A percentile compares a stretch with the other conserved stretches of the same genome.
These are phyloP conservation scores for Peronospora belbahrii DNA, from an alignment of 352 stramenopile genomes.

Conservation along the genomic window DNA sequence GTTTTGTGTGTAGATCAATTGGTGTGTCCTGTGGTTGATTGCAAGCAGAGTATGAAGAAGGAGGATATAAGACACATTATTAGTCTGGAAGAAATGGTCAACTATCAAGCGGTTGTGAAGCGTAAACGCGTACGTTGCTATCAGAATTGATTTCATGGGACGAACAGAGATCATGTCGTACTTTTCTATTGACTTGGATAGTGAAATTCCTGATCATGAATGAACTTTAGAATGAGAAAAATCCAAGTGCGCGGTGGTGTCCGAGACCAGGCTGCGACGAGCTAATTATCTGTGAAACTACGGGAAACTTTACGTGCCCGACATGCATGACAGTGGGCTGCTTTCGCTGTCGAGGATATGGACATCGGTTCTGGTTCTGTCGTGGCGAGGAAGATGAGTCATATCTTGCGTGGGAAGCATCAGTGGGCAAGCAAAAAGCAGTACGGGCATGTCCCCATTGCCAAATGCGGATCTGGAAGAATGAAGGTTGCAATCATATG, in stretches of 20 bases:
- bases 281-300: constrained; percentile 51
- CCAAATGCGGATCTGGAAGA: constrained; percentile 71
- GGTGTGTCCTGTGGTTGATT: constrained; percentile 53
- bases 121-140: constrained; percentile 41
- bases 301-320: constrained; percentile 50
- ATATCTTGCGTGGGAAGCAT: constrained; percentile 52
- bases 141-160: background rate
- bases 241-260: constrained; percentile 67
- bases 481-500: constrained; percentile 68
- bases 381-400: constrained; percentile 38
- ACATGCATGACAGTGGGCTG: constrained; percentile 47
- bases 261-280: constrained; percentile 46
- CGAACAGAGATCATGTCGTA: background rate
- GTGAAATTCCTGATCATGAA: too few species aligned
- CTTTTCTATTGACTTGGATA: too few species aligned
- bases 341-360: constrained; percentile 45
- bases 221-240: constrained; percentile 72
- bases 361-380: constrained; percentile 59
- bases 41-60: constrained; percentile 30
- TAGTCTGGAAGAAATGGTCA: constrained; percentile 15
- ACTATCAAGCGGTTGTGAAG: constrained; percentile 33
- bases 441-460: constrained; percentile 56
- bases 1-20: constrained; percentile 42
- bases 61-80: constrained; percentile 32
- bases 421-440: constrained; percentile 38